These are phyloP conservation scores for Pecoramyces ruminantium DNA, from an alignment of 192 early-diverging fungal genomes.

Conservation along the genomic window DNA sequence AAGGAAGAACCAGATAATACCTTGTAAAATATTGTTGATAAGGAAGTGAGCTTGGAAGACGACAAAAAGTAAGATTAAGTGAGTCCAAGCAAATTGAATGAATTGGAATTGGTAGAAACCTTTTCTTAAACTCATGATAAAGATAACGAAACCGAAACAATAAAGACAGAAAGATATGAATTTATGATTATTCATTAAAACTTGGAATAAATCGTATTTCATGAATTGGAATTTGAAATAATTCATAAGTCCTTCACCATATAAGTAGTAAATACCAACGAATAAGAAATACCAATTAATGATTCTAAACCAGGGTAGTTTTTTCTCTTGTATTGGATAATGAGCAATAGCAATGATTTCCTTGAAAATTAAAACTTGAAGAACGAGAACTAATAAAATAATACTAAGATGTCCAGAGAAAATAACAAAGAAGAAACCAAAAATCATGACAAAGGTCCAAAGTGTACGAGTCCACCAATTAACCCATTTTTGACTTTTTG, in stretches of 20 bases:
- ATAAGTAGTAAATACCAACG: slow-evolving; percentile 82
- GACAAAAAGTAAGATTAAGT: slow-evolving; percentile 85
- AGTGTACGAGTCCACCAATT: slow-evolving; percentile 70
- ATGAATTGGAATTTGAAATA: slow-evolving; percentile 70
- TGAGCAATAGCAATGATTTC: slow-evolving; percentile 86
- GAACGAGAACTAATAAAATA: slow-evolving; percentile 63
- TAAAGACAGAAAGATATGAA: slow-evolving; percentile 89
- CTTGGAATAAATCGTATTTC: slow-evolving; percentile 66
- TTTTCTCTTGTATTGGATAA: slow-evolving; percentile 62
- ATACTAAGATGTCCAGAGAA: slow-evolving; percentile 61
- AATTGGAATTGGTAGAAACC: slow-evolving; percentile 91
- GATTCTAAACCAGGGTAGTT: slow-evolving; percentile 78
- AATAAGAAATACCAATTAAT: slow-evolving; percentile 89
- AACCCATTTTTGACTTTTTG: slow-evolving; percentile 40
- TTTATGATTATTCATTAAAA: slow-evolving; percentile 78
- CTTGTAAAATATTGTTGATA: slow-evolving; percentile 95
- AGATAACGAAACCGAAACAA: slow-evolving; percentile 74
- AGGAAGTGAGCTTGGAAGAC: slow-evolving; percentile 90
- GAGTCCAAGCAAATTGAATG: slow-evolving; percentile 90
- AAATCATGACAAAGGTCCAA: slow-evolving; percentile 83
- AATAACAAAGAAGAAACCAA: slow-evolving; percentile 47
- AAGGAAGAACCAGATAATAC: slow-evolving; percentile 90
- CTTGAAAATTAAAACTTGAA: slow-evolving; percentile 73
- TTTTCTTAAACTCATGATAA: slow-evolving; percentile 83
- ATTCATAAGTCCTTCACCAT: slow-evolving; percentile 82